Evolutionary conservation across 495 filamentous ascomycete genomes (phyloP), one percentile per base, ranked within the genome.

Genomic region (Margaritispora aquatica): DNA sequence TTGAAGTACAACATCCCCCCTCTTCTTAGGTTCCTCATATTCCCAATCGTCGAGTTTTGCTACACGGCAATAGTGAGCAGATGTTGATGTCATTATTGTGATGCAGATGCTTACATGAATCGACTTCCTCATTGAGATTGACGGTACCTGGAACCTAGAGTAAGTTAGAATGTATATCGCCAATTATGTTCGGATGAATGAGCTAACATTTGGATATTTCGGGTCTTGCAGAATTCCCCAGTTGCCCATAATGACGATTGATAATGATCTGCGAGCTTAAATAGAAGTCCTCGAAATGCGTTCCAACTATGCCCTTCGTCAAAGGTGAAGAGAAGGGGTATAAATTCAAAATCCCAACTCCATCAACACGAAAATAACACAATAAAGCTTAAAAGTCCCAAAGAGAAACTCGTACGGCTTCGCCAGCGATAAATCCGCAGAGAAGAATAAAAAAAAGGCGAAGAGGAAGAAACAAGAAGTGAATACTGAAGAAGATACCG

Each of bases 1-100:
- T 31, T 77, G 69, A 41, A 83, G 70, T 19, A 51, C 49, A 22
- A 56, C 47, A 46, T 56, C 59, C 47, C 53, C 59, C 11, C 26
- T 26, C 29, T 56, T 57, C 22, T 56, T 61, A 23, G 59, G 48
- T 27, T 56, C 54, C 53, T 57, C 59, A 52, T 57, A 61, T 51
- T 56, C 59, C 54, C 54, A 61, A 19, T 57, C 54, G 38, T 61
- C 59, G 17, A 52, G 51, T 27, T 53, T 61, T 1, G 46, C 20
- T 48, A 19, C 20, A 9, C 17, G n/a, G 5, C 29, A 15, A 34
- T 7, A 7, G 21, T 48, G n/a, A n/a, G n/a, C n/a, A n/a, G n/a
- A n/a, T n/a, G n/a, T n/a, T n/a, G n/a, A n/a, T n/a, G 44, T 48
- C n/a, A 48, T 7, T 48, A 19, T 48, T 48, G 44, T 48, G 8